Percentiles rank a stretch among this genome's conserved stretches.
phyloP scores from a whole-genome alignment of 2,329 filamentous ascomycete genomes.

The Graphium sp. region DNA sequence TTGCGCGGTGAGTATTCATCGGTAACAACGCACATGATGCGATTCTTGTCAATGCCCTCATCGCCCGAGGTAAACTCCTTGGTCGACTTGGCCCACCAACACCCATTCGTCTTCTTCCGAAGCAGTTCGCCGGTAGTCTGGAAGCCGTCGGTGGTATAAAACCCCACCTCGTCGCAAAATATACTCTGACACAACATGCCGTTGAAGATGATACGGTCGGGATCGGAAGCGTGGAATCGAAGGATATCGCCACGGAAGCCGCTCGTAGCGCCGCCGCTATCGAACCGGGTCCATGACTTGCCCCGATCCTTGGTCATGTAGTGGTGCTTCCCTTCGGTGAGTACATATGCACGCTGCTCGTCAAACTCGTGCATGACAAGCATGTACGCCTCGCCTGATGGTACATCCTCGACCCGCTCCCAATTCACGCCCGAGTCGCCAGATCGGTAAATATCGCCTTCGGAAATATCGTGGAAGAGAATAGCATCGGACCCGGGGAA shows the following conservation, averaged over 20 bases:
- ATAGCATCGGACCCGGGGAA: conserved; percentile 80
- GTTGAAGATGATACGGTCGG: conserved; percentile 74
- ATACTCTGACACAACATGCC: conserved; percentile 50
- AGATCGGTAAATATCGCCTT: conserved; percentile 58
- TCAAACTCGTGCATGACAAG: conserved; percentile 69
- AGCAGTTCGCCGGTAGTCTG: conserved; percentile 46
- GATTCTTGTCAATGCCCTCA: conserved; percentile 45
- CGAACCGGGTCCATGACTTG: conserved; percentile 63
- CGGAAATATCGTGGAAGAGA: conserved; percentile 51
- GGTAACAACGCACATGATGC: conserved; percentile 65
- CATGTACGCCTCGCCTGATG: conserved; percentile 41
- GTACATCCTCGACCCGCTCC: conserved; percentile 47
- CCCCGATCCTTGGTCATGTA: conserved; percentile 75
- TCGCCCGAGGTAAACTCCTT: conserved; percentile 55
- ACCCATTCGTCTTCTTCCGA: conserved; percentile 53
- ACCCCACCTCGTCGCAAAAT: conserved; percentile 44
- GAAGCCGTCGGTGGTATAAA: conserved; percentile 81
- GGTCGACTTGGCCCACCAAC: conserved; percentile 74
- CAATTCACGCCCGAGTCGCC: conserved; percentile 67
- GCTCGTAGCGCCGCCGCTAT: conserved; percentile 40
- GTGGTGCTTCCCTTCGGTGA: conserved; percentile 54
- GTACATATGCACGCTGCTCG: conserved; percentile 59
- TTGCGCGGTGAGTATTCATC: conserved; percentile 55
- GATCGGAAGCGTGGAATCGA: conserved; percentile 68
- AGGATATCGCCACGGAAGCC: conserved; percentile 35